Base-by-base conservation (phyloP, 495 filamentous ascomycete species). In the Letharia columbiana region DNA sequence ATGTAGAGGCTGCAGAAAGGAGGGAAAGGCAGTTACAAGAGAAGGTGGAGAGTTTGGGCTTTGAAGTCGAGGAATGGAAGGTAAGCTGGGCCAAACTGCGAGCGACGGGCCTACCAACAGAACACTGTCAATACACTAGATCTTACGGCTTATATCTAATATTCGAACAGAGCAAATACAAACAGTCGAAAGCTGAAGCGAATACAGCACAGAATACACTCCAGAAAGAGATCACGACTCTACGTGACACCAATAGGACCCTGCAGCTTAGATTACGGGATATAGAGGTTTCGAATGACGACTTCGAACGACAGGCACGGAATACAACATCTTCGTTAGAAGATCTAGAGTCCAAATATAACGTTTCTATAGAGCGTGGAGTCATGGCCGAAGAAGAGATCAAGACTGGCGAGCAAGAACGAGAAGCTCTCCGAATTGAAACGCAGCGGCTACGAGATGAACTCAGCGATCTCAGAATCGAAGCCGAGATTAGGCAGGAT, bases 31-130 rank as follows among this genome's bases (percentile, higher is more conserved):
- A 84, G 65, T 76, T 98, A 71, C 85, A 91, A 73, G 88, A 93
- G 74, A 96, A 94, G 77, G 87, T 89, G 3, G 94, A 98, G 72
- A 81, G 77, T 37, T 74, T 96, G 71, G 84, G 83, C 64, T 97
- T 91, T 72, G 91, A 97, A 73, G 92, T 93, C 1, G 92, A 96
- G 28, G 94, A 98, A 77, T 98, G 94, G 94, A 97, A 98, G 86
- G 92, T 96, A 80, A 73, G 85, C 71, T 52, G 33, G 42, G 15
- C 58, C 44, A 45, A 18, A 40, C 15, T 35, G 12, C 31, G 12
- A 28, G 28, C 52, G 28, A 56, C 31, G 31, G 13, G 35, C 52
- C 52, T 18, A 31, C 23, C 7, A 56, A 31, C 52, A 56, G 52
- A 13, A 35, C 52, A 56, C 31, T 56, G 28, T 56, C 17, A 5